Percentiles rank a stretch among this genome's conserved stretches.
These are phyloP conservation scores for Rhypophila decipiens DNA, from an alignment of 495 filamentous ascomycete species.

Conservation along the genomic window DNA sequence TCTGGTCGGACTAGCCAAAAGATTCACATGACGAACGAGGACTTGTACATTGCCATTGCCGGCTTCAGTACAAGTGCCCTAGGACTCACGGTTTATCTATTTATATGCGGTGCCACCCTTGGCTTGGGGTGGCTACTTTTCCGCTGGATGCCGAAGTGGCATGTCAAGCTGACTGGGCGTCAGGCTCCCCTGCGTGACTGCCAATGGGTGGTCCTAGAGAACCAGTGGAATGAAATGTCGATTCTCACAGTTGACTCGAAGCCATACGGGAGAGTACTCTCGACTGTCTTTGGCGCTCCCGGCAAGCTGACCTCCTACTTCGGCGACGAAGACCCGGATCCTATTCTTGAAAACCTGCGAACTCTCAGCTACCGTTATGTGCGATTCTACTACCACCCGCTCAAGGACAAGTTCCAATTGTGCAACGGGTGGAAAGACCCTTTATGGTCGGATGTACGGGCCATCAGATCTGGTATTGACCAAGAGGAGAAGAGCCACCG, in stretches of 20 bases:
- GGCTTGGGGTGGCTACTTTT: slow-evolving; percentile 79
- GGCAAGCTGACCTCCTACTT: slow-evolving; percentile 47
- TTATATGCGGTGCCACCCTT: slow-evolving; percentile 61
- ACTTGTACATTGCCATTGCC: slow-evolving; percentile 85
- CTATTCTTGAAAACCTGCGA: slow-evolving; percentile 61
- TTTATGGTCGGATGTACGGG: slow-evolving; percentile 69
- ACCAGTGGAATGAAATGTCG: slow-evolving; percentile 90
- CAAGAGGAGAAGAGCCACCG: slow-evolving; percentile 81
- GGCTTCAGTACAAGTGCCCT: slow-evolving; percentile 72
- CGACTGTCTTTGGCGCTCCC: slow-evolving; percentile 74
- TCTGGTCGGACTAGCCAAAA: slow-evolving; percentile 70
- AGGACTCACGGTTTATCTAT: slow-evolving; percentile 62
- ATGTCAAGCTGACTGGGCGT: slow-evolving; percentile 67
- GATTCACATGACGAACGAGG: slow-evolving; percentile 86
- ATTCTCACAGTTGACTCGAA: slow-evolving; percentile 60
- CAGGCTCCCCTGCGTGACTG: slow-evolving; percentile 62
- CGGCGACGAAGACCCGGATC: slow-evolving; percentile 82
- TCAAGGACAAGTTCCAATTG: slow-evolving; percentile 80
- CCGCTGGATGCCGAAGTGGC: slow-evolving; percentile 85
- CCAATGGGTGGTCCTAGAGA: slow-evolving; percentile 90
- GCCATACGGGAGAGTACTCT: slow-evolving; percentile 72
- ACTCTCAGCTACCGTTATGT: slow-evolving; percentile 90
- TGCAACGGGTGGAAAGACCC: slow-evolving; percentile 92
- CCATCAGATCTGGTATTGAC: slow-evolving; percentile 77
- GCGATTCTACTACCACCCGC: slow-evolving; percentile 81